phyloP scores from a whole-genome alignment of 805 yeast species.

The Teunomyces gatunensis region DNA sequence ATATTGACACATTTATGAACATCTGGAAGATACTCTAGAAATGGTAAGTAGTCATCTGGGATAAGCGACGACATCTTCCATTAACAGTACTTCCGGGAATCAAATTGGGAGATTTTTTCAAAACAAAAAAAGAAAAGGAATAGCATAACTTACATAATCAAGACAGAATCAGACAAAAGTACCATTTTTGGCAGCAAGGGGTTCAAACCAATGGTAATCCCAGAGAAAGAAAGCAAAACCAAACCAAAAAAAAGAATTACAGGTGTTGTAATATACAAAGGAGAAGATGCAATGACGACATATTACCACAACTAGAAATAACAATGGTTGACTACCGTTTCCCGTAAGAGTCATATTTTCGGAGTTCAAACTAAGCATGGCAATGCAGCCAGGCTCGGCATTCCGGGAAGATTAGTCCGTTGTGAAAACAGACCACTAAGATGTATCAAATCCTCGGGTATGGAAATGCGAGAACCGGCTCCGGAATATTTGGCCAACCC shows the following conservation, averaged over 20 bases:
- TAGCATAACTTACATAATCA: background rate
- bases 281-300: background rate
- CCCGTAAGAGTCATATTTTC: background rate
- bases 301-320: background rate
- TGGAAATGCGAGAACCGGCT: background rate
- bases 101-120: background rate
- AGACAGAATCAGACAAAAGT: background rate
- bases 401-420: background rate
- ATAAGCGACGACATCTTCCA: constrained; percentile 9
- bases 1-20: constrained; percentile 58
- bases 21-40: constrained; percentile 27
- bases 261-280: background rate
- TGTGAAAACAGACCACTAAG: background rate
- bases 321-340: background rate
- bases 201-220: background rate
- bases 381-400: background rate
- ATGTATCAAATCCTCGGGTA: background rate
- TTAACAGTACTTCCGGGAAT: background rate
- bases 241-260: background rate
- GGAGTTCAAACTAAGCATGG: no score
- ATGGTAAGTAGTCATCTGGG: constrained; percentile 21
- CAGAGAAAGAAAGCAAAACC: background rate
- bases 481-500: constrained; percentile 2
- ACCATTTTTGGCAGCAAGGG: background rate
- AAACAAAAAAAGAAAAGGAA: background rate